Percentiles rank a stretch among this genome's conserved stretches.
Evolutionary conservation across 768 basidiomycete genomes (phyloP).

Genomic region (Gelatoporia subvermispora): DNA sequence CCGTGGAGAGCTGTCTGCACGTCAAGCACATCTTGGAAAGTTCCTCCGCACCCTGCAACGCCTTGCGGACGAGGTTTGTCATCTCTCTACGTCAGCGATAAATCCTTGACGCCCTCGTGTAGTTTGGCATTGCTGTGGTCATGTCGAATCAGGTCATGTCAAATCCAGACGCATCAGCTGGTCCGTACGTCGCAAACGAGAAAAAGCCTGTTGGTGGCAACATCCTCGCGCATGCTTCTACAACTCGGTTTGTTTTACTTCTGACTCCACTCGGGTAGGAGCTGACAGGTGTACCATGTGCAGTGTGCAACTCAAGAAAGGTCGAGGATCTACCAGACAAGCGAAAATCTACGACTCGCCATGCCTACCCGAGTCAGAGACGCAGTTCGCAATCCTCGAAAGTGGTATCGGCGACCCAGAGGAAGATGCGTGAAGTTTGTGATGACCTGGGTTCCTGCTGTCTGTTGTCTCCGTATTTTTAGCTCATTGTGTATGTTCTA

Average conservation of each 20-base stretch:
- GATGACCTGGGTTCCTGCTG: not conserved
- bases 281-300: not conserved
- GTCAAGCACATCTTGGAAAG: constrained; percentile 94
- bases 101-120: constrained; percentile 9
- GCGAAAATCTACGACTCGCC: constrained; percentile 99
- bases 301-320: constrained; percentile 89
- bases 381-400: constrained; percentile 87
- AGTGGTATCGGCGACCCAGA: constrained; percentile 94
- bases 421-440: constrained; percentile 59
- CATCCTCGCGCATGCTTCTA: constrained; percentile 98
- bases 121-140: constrained; percentile 98
- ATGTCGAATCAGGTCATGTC: constrained; percentile 99
- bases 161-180: constrained; percentile 91
- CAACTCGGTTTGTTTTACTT: constrained; percentile 64
- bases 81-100: constrained; percentile 1
- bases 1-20: constrained; percentile 89
- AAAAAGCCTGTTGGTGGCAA: constrained; percentile 99
- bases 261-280: not conserved
- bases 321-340: constrained; percentile 83
- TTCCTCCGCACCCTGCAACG: constrained; percentile 91
- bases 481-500: not conserved
- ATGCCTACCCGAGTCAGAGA: constrained; percentile 94
- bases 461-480: not conserved
- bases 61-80: constrained; percentile 87
- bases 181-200: constrained; percentile 83